phyloP scores from a whole-genome alignment of 2,329 filamentous ascomycete genomes.

The Alternaria gansuensis region DNA sequence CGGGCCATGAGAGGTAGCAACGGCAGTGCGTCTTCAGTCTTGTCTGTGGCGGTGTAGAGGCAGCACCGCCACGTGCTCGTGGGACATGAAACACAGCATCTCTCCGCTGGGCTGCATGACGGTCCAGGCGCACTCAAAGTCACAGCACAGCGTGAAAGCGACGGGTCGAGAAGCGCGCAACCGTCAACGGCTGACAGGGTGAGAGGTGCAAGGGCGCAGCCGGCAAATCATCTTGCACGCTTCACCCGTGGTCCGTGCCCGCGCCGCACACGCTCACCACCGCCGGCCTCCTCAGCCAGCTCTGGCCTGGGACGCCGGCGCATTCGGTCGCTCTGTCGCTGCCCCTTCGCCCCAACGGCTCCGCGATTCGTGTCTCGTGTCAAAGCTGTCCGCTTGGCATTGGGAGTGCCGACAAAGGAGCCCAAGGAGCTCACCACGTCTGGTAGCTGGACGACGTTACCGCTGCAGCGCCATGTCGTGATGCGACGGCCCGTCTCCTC shows the following conservation, averaged over 20 bases:
- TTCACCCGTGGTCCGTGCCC: constrained; percentile 9
- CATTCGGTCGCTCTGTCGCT: constrained; percentile 6
- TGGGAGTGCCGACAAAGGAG: constrained; percentile 16
- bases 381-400: constrained; percentile 16
- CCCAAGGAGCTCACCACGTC: constrained; percentile 6
- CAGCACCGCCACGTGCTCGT: constrained; percentile 19
- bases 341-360: constrained; percentile 17
- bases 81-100: constrained; percentile 13
- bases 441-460: constrained; percentile 11
- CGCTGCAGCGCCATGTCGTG: constrained; percentile 38
- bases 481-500: constrained; percentile 30
- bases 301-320: constrained; percentile 12
- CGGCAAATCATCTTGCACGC: constrained; percentile 17
- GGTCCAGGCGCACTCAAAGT: constrained; percentile 2
- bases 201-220: constrained; percentile 1
- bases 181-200: constrained; percentile 17
- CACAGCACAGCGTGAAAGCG: constrained; percentile 7
- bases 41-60: constrained; percentile 7
- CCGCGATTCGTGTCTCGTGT: constrained; percentile 10
- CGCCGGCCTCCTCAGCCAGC: constrained; percentile 14
- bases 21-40: background rate
- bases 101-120: background rate
- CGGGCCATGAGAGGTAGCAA: too few relatives aligned
- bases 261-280: constrained; percentile 9
- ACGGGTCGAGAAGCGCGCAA: constrained; percentile 8